These are phyloP conservation scores for Suillus alpinus DNA, from an alignment of 768 basidiomycete genomes.

Conservation along the genomic window DNA sequence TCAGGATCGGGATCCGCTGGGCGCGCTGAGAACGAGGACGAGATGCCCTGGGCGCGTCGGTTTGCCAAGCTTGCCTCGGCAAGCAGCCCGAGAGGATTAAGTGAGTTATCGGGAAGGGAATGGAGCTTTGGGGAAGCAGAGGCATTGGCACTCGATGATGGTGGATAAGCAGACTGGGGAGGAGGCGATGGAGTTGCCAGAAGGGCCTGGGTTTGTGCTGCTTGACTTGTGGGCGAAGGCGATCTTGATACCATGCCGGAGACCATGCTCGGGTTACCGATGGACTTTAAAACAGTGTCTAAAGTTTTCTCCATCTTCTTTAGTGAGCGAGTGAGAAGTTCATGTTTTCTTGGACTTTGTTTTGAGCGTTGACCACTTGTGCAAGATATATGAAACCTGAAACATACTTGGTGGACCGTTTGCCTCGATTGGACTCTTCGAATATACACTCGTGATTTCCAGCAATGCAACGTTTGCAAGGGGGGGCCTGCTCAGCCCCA, in stretches of 20 bases:
- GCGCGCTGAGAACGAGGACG: constrained; percentile 40
- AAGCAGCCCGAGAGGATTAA: constrained; percentile 90
- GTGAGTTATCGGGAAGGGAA: constrained; percentile 84
- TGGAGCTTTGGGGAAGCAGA: constrained; percentile 82
- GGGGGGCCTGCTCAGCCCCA: constrained; percentile 85
- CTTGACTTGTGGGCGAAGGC: constrained; percentile 63
- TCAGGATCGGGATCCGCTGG: constrained; percentile 35
- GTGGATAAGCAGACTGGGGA: constrained; percentile 36
- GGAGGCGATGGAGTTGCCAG: constrained; percentile 51
- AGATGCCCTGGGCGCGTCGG: constrained; percentile 53
- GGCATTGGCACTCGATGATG: constrained; percentile 18
- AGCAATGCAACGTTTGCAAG: constrained; percentile 81
- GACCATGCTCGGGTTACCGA: constrained; percentile 78
- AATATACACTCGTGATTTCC: constrained; percentile 92
- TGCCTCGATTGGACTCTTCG: constrained; percentile 95
- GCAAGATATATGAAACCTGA: constrained; percentile 12
- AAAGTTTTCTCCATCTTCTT: constrained; percentile 90
- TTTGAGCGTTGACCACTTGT: constrained; percentile 28
- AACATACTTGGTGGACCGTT: constrained; percentile 76
- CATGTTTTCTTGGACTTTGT: constrained; percentile 67
- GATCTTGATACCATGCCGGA: constrained; percentile 82
- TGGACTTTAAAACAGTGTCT: constrained; percentile 87
- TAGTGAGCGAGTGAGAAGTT: constrained; percentile 74
- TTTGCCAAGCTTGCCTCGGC: constrained; percentile 87
- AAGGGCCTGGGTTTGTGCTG: constrained; percentile 51